These are phyloP conservation scores for Cryptococcus sp. DNA, from an alignment of 1,284 basidiomycete species.

Conservation along the genomic window DNA sequence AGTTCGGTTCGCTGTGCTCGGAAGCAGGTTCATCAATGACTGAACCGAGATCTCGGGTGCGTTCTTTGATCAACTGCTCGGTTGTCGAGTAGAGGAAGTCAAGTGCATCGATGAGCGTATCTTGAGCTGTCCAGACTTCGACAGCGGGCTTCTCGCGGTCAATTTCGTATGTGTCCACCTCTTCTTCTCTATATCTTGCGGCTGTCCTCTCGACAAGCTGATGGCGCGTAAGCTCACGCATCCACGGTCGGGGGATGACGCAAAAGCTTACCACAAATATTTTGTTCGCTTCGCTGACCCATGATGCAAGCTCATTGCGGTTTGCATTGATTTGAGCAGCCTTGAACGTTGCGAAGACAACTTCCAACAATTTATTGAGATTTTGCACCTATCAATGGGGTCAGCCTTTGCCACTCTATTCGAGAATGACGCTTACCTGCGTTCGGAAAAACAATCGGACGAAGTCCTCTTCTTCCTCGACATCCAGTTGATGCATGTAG, in stretches of 20 bases:
- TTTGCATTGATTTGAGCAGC: constrained; percentile 24
- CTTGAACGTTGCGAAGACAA: constrained; percentile 39
- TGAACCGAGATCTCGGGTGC: constrained; percentile 56
- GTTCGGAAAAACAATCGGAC: constrained; percentile 82
- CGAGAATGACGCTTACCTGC: constrained; percentile 55
- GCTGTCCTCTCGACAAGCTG: constrained; percentile 74
- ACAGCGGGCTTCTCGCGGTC: constrained; percentile 59
- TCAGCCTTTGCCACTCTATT: background rate
- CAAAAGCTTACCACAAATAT: constrained; percentile 63
- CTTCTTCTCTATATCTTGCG: constrained; percentile 70
- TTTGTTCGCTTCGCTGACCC: constrained; percentile 71
- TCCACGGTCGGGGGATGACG: background rate
- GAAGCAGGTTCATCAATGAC: constrained; percentile 48
- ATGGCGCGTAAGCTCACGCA: background rate
- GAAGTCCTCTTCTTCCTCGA: constrained; percentile 67
- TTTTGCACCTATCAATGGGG: constrained; percentile 24
- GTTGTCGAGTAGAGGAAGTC: constrained; percentile 73
- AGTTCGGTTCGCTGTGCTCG: constrained; percentile 12
- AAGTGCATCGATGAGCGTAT: constrained; percentile 67
- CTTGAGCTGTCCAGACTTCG: constrained; percentile 81
- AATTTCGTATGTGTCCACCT: constrained; percentile 73
- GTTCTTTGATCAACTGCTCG: constrained; percentile 56
- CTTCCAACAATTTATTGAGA: constrained; percentile 47
- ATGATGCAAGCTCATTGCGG: constrained; percentile 50
- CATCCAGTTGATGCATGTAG: constrained; percentile 35